A percentile compares a stretch with the other conserved stretches of the same genome.
These are phyloP conservation scores for Vanrija humicola DNA, from an alignment of 1,284 basidiomycete genomes.

Conservation along the genomic window DNA sequence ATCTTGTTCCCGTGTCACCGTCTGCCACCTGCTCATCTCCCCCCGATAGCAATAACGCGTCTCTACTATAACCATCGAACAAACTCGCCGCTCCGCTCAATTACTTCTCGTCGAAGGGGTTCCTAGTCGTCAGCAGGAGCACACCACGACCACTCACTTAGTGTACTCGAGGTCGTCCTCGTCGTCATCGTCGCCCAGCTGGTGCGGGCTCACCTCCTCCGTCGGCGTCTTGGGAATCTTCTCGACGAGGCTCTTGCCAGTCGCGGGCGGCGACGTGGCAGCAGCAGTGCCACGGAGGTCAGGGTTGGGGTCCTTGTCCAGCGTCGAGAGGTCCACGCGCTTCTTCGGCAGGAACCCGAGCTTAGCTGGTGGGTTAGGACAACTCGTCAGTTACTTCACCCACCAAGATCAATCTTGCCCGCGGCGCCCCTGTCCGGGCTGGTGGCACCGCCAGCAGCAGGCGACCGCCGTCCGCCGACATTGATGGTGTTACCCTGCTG, in stretches of 20 bases:
- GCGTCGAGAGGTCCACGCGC: constrained; percentile 43
- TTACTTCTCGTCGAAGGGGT: constrained; percentile 45
- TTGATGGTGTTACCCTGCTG: constrained; percentile 11
- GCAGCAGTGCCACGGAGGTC: not conserved
- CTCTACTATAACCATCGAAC: too few species aligned
- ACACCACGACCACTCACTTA: constrained; percentile 30
- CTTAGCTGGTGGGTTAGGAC: constrained; percentile 31
- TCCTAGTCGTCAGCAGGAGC: constrained; percentile 23
- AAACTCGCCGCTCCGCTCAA: too few species aligned
- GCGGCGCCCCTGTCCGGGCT: constrained; percentile 24
- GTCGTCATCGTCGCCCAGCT: constrained; percentile 43
- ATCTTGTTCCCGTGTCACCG: too few species aligned
- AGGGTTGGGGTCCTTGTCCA: constrained; percentile 14
- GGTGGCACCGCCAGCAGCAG: constrained; percentile 1
- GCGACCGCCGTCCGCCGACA: constrained; percentile 5
- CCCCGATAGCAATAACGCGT: too few species aligned
- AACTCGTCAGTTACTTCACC: constrained; percentile 11
- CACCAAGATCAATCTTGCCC: constrained; percentile 48
- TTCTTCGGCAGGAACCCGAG: constrained; percentile 49
- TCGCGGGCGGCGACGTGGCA: constrained; percentile 20
- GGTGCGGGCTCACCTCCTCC: constrained; percentile 23
- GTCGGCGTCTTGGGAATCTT: constrained; percentile 44
- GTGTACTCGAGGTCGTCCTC: constrained; percentile 48
- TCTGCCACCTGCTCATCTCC: too few species aligned
- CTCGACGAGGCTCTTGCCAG: constrained; percentile 27